Conservation (phyloP, 768 basidiomycete genomes). For the Lactarius psammicola region DNA sequence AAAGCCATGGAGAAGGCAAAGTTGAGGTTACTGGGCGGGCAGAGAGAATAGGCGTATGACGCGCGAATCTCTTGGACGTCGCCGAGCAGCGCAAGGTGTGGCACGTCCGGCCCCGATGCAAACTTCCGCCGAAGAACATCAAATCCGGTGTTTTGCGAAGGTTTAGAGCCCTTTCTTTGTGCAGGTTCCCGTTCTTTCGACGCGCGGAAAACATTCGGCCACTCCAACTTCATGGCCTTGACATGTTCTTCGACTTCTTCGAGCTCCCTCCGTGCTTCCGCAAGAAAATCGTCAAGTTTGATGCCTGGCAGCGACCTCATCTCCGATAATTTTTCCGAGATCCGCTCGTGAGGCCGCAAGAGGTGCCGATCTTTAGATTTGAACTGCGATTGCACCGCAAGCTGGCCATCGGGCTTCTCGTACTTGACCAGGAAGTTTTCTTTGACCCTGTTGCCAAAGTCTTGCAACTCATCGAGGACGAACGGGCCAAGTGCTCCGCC, state of each 20-base stretch:
- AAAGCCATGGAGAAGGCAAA: slow-evolving; percentile 25
- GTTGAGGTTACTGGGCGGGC: not conserved
- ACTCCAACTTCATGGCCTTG: slow-evolving; percentile 29
- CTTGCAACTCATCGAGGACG: slow-evolving; percentile 46
- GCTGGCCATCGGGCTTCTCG: slow-evolving; percentile 27
- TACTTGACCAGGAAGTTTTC: slow-evolving; percentile 41
- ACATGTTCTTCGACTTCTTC: slow-evolving; percentile 43
- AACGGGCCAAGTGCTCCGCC: slow-evolving; percentile 31
- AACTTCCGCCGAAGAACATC: slow-evolving; percentile 5
- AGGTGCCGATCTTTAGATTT: slow-evolving; percentile 1
- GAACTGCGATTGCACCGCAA: not conserved
- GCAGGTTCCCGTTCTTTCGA: not conserved
- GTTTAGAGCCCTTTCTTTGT: not conserved
- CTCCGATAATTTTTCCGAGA: slow-evolving; percentile 6
- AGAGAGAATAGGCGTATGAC: slow-evolving; percentile 20
- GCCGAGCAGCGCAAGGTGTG: slow-evolving; percentile 17
- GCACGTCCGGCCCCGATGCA: slow-evolving; percentile 13
- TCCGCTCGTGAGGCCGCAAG: slow-evolving; percentile 3
- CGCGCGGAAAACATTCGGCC: not conserved
- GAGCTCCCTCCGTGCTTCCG: slow-evolving; percentile 38
- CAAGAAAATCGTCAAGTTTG: slow-evolving; percentile 29
- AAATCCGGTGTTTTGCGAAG: not conserved
- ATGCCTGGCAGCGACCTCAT: slow-evolving; percentile 2
- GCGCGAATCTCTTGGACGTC: slow-evolving; percentile 21
- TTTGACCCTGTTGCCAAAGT: slow-evolving; percentile 41